phyloP scores from a whole-genome alignment of 2,329 filamentous ascomycete genomes.

The Didymella keratinophila region DNA sequence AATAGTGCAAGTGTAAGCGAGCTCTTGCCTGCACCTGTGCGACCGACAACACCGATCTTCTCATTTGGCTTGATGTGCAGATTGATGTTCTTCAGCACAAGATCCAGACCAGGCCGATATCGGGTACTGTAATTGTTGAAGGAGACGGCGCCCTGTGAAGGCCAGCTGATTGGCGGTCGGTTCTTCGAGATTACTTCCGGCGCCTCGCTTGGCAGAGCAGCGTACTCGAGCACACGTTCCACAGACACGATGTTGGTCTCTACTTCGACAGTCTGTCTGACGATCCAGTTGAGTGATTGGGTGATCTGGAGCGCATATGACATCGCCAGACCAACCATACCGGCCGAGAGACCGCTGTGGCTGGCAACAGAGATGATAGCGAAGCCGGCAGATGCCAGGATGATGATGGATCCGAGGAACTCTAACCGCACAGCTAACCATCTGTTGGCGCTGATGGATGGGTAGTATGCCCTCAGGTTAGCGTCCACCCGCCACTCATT shows the following conservation, averaged over 20 bases:
- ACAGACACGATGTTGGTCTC: slow-evolving; percentile 99
- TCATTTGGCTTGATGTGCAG: slow-evolving; percentile 94
- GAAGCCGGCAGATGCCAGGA: slow-evolving; percentile 83
- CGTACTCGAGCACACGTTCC: slow-evolving; percentile 96
- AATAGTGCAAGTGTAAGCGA: slow-evolving; percentile 92
- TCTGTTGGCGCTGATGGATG: slow-evolving; percentile 86
- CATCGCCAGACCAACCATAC: slow-evolving; percentile 91
- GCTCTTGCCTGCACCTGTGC: slow-evolving; percentile 95
- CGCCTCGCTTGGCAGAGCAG: slow-evolving; percentile 87
- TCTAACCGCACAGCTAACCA: slow-evolving; percentile 96
- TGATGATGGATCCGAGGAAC: slow-evolving; percentile 94
- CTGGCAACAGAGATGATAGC: slow-evolving; percentile 80
- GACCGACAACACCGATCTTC: slow-evolving; percentile 96
- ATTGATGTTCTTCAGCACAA: slow-evolving; percentile 92
- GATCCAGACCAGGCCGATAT: slow-evolving; percentile 87
- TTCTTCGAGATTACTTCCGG: slow-evolving; percentile 91
- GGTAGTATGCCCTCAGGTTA: slow-evolving; percentile 93
- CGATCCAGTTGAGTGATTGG: slow-evolving; percentile 97
- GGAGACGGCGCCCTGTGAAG: slow-evolving; percentile 83
- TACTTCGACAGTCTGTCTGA: slow-evolving; percentile 98
- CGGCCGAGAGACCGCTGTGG: slow-evolving; percentile 69
- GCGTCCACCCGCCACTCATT: slow-evolving; percentile 98
- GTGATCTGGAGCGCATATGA: slow-evolving; percentile 98
- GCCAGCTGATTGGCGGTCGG: slow-evolving; percentile 89
- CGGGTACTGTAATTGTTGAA: slow-evolving; percentile 95